Evolutionary conservation across 2,329 filamentous ascomycete genomes (phyloP), one percentile per base, ranked within the genome.

Genomic region (Amauroascus verrucosus): DNA sequence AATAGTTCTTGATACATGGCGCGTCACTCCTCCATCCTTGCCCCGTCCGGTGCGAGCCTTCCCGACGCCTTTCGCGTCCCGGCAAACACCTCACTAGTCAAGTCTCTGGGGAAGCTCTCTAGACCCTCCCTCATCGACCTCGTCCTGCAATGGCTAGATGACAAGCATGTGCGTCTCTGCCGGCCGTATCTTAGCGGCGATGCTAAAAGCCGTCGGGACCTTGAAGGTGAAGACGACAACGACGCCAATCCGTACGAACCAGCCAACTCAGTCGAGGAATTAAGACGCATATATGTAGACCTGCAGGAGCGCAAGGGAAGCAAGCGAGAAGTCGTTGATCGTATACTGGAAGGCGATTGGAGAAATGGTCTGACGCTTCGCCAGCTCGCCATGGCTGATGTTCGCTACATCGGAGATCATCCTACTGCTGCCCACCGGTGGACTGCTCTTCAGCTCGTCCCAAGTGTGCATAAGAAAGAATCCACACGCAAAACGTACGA

Each of bases 111-210:
- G 56, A 83, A 83, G 52, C 77, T 94, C 16, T 85, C 86, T 1
- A 82, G 88, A 48, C 73, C 82, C 45, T 82, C 85, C 0, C 77
- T 95, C 20, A 71, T 93, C 24, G 79, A 82, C 0, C 77, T 95
- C 7, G 85, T 79, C 0, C 76, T 89, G 20, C 78, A 85, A 70
- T 95, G 88, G 88, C 80, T 94, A 2, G 80, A 84, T 54, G 79
- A 84, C 47, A 73, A 76, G 58, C 83, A 85, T 58, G 73, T 81
- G 38, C 68, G 76, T 3, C 72, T 78, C 16, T 83, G 79, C 41
- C 73, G 73, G 1, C 85, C 85, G 0, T 81, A 77, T 63, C 77
- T 85, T 44, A 20, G 33, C 26, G n/a, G 18, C 16, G 41, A 44
- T 26, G 28, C 41, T 2, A 13, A 18, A 20, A 13, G 46, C 2